phyloP scores from a whole-genome alignment of 2,329 filamentous ascomycete genomes.

The Macrophomina tecta region DNA sequence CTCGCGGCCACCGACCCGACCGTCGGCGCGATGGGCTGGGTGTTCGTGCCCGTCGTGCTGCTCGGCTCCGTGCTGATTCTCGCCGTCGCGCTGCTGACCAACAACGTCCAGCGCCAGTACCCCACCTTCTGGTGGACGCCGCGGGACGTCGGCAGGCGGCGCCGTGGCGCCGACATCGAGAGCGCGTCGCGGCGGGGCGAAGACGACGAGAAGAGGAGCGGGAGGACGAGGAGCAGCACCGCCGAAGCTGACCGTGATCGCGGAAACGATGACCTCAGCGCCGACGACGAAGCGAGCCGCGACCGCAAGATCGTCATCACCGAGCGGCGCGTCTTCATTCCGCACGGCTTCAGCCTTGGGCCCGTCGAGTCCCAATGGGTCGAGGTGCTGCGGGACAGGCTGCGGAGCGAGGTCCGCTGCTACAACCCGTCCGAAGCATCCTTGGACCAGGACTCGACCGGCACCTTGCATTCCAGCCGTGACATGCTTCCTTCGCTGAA shows the following conservation, averaged over 20 bases:
- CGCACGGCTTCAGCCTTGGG: conserved; percentile 44
- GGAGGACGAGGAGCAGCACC: neutral
- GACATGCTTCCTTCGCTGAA: conserved; percentile 16
- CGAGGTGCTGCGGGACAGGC: conserved; percentile 41
- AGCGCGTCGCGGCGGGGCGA: neutral
- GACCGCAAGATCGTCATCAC: conserved; percentile 39
- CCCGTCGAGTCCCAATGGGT: conserved; percentile 44
- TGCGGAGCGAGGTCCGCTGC: conserved; percentile 31
- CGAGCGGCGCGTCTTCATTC: conserved; percentile 41
- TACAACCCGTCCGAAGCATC: neutral
- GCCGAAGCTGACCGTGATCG: neutral
- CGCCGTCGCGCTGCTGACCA: conserved; percentile 49
- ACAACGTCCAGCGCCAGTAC: conserved; percentile 55
- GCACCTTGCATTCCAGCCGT: neutral
- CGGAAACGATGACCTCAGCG: conserved; percentile 29
- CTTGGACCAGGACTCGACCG: conserved; percentile 1
- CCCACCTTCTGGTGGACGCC: conserved; percentile 59
- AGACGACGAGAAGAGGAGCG: conserved; percentile 4
- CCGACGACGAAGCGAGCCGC: conserved; percentile 30
- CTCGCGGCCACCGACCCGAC: conserved; percentile 50
- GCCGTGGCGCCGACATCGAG: conserved; percentile 28
- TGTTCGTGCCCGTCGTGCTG: conserved; percentile 50
- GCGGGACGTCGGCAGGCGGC: conserved; percentile 39
- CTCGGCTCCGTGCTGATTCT: conserved; percentile 52
- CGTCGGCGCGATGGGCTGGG: conserved; percentile 54